Percentiles rank a stretch among this genome's conserved stretches.
phyloP scores from a whole-genome alignment of 2,329 filamentous ascomycete species.

The Ceratocystis cacaofunesta region DNA sequence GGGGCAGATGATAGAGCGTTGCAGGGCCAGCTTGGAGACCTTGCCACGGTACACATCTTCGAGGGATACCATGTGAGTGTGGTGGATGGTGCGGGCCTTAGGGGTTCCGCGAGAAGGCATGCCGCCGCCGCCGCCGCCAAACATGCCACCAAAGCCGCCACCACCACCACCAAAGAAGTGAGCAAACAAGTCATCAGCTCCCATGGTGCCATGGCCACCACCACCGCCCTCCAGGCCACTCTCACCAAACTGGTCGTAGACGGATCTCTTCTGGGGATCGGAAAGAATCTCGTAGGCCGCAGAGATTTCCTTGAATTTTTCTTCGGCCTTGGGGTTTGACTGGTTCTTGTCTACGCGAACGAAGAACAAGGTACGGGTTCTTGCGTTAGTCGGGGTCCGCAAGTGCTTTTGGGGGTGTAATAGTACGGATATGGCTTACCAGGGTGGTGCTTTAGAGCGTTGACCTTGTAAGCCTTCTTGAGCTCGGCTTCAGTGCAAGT shows the following conservation, averaged over 20 bases:
- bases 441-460: slow-evolving; percentile 71
- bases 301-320: slow-evolving; percentile 97
- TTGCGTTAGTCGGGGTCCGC: not conserved
- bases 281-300: slow-evolving; percentile 91
- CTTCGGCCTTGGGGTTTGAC: slow-evolving; percentile 79
- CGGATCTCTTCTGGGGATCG: slow-evolving; percentile 73
- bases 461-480: slow-evolving; percentile 79
- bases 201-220: slow-evolving; percentile 69
- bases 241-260: slow-evolving; percentile 97
- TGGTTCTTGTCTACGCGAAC: slow-evolving; percentile 70
- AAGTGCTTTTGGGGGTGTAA: too few relatives aligned
- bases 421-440: slow-evolving; percentile 35
- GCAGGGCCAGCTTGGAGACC: slow-evolving; percentile 89
- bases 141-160: slow-evolving; percentile 41
- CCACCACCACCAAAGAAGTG: slow-evolving; percentile 84
- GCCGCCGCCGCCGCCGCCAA: slow-evolving; percentile 68
- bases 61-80: slow-evolving; percentile 94
- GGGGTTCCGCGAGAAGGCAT: slow-evolving; percentile 67
- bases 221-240: slow-evolving; percentile 66
- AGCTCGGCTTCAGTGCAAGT: slow-evolving; percentile 71
- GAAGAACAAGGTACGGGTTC: slow-evolving; percentile 6
- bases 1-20: slow-evolving; percentile 92
- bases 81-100: slow-evolving; percentile 90
- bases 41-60: slow-evolving; percentile 98
- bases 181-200: slow-evolving; percentile 87